phyloP scores from a whole-genome alignment of 179 eudicot species.

The Nepenthes alata region DNA sequence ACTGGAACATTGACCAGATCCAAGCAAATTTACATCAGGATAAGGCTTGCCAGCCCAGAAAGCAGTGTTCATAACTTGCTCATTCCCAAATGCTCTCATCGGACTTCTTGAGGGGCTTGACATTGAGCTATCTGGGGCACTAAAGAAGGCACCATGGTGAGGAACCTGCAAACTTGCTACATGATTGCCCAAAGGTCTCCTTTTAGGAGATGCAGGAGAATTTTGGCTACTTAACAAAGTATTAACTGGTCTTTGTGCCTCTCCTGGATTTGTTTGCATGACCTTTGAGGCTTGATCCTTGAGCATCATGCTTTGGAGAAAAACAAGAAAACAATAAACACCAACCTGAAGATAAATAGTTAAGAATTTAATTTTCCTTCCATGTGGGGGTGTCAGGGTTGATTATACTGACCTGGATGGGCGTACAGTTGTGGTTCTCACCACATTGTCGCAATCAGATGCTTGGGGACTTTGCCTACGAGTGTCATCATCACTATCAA shows the following conservation, averaged over 20 bases:
- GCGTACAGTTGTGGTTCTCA: slow-evolving; percentile 53
- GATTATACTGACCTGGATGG: slow-evolving; percentile 61
- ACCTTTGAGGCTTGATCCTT: slow-evolving; percentile 39
- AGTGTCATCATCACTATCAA: slow-evolving; percentile 85
- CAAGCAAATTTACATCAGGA: slow-evolving; percentile 66
- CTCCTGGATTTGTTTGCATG: slow-evolving; percentile 26
- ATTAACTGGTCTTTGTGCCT: slow-evolving; percentile 29
- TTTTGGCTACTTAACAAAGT: slow-evolving; percentile 31
- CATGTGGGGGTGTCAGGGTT: background rate
- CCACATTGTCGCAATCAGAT: slow-evolving; percentile 60
- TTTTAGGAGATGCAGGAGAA: slow-evolving; percentile 37
- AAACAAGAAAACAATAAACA: background rate
- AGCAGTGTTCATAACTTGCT: slow-evolving; percentile 51
- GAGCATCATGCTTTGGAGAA: slow-evolving; percentile 28
- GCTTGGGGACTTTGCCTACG: slow-evolving; percentile 60
- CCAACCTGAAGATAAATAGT: background rate
- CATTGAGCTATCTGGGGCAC: slow-evolving; percentile 87
- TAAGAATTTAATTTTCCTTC: too few relatives aligned
- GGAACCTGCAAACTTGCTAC: slow-evolving; percentile 66
- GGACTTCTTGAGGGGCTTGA: slow-evolving; percentile 98
- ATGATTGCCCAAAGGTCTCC: slow-evolving; percentile 52
- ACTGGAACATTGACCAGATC: slow-evolving; percentile 96
- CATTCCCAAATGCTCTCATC: slow-evolving; percentile 53
- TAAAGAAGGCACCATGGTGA: slow-evolving; percentile 47
- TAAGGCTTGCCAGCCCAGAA: slow-evolving; percentile 58